Percentiles rank a stretch among this genome's conserved stretches.
phyloP scores from a whole-genome alignment of 441 rosid species.

The Euphorbia corollata region DNA sequence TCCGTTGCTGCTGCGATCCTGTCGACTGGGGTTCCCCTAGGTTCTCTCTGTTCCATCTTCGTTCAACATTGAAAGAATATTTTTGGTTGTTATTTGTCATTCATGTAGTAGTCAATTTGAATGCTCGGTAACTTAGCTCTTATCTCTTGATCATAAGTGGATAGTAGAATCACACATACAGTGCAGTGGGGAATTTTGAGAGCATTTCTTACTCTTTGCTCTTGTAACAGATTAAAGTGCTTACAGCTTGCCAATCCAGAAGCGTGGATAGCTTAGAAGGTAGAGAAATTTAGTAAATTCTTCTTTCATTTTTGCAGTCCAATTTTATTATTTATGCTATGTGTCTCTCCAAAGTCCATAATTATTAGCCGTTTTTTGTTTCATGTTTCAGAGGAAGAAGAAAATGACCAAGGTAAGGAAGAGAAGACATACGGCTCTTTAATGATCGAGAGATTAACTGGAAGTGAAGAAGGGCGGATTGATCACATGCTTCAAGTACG shows the following conservation, averaged over 20 bases:
- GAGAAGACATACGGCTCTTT: slow-evolving; percentile 64
- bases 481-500: slow-evolving; percentile 86
- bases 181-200: neutral
- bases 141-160: neutral
- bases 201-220: slow-evolving; percentile 7
- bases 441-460: slow-evolving; percentile 75
- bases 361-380: neutral
- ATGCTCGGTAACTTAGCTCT: neutral
- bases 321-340: neutral
- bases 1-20: too few relatives aligned
- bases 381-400: slow-evolving; percentile 39
- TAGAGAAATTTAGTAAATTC: slow-evolving; percentile 19
- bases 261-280: slow-evolving; percentile 46
- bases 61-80: too few relatives aligned
- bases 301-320: neutral
- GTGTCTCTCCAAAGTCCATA: neutral
- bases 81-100: neutral
- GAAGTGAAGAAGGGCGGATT: slow-evolving; percentile 70
- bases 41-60: too few relatives aligned
- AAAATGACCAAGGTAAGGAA: slow-evolving; percentile 39
- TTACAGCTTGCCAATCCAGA: slow-evolving; percentile 78
- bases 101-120: slow-evolving; percentile 1
- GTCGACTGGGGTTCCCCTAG: too few relatives aligned
- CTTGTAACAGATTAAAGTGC: slow-evolving; percentile 57
- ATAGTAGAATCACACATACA: neutral